Conservation (phyloP, 495 filamentous ascomycete genomes). For the Talaromyces wortmannii region DNA sequence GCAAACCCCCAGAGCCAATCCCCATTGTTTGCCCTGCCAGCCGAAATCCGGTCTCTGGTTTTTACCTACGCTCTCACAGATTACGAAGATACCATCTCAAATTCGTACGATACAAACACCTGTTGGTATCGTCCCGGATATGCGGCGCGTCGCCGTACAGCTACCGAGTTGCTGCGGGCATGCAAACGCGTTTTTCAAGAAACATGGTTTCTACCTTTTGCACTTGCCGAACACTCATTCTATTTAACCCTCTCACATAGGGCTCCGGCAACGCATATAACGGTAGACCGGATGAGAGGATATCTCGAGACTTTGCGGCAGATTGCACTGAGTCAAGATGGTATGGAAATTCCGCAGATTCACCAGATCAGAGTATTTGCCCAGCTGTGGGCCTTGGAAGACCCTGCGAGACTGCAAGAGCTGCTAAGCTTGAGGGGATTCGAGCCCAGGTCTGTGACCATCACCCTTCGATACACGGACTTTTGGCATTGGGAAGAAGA, state of each 20-base stretch:
- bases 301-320: conserved; percentile 1
- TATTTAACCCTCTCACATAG: conserved; percentile 10
- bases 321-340: conserved; percentile 4
- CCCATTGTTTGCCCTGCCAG: conserved; percentile 12
- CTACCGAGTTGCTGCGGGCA: conserved; percentile 13
- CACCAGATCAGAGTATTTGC: conserved; percentile 14
- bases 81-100: conserved; percentile 7
- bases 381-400: conserved; percentile 16
- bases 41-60: conserved; percentile 21
- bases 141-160: conserved; percentile 9
- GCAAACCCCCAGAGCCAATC: conserved; percentile 6
- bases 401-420: conserved; percentile 4
- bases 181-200: conserved; percentile 18
- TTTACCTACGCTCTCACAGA: conserved; percentile 16
- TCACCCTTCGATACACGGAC: conserved; percentile 24
- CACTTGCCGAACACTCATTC: conserved; percentile 17
- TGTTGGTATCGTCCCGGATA: conserved; percentile 18
- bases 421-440: conserved; percentile 12
- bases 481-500: conserved; percentile 22
- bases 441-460: conserved; percentile 11
- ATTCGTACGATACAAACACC: conserved; percentile 5
- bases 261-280: conserved; percentile 4
- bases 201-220: conserved; percentile 22
- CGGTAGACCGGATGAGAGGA: conserved; percentile 4
- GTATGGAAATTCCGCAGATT: conserved; percentile 5